phyloP scores from a whole-genome alignment of 2,329 filamentous ascomycete genomes.

The Xylaria sp. region DNA sequence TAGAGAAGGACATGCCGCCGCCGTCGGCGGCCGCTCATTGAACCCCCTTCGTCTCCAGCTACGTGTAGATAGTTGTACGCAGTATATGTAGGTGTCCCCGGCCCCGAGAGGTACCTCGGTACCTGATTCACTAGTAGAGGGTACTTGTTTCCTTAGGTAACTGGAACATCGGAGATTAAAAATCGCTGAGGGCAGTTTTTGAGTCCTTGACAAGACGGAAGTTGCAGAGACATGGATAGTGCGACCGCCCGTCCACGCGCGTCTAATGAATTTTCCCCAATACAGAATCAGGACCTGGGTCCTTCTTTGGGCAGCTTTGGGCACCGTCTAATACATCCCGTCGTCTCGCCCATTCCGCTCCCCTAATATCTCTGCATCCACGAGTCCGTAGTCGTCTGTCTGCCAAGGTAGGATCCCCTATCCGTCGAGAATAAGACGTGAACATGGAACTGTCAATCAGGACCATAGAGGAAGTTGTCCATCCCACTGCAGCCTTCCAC shows the following conservation, averaged over 20 bases:
- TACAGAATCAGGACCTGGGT: slow-evolving; percentile 7
- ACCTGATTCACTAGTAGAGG: neutral
- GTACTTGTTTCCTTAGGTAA: neutral
- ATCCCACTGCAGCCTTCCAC: slow-evolving; percentile 59
- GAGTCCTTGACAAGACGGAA: slow-evolving; percentile 2
- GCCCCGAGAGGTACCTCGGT: neutral
- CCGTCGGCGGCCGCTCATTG: slow-evolving; percentile 1
- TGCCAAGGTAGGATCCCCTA: neutral
- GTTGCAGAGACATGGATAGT: slow-evolving; percentile 10
- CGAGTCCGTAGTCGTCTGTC: neutral
- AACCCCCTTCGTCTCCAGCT: neutral
- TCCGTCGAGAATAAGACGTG: slow-evolving; percentile 15
- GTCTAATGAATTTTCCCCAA: slow-evolving; percentile 4
- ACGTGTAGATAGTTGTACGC: no score
- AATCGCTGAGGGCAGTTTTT: neutral
- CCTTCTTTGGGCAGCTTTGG: slow-evolving; percentile 17
- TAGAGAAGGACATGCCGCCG: slow-evolving; percentile 10
- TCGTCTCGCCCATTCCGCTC: slow-evolving; percentile 2
- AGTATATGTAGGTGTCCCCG: neutral
- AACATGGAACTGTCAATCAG: slow-evolving; percentile 57
- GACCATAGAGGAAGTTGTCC: slow-evolving; percentile 58
- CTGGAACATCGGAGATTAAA: neutral
- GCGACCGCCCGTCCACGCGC: slow-evolving; percentile 8
- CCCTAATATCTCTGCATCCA: neutral
- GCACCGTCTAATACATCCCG: slow-evolving; percentile 16